These are phyloP conservation scores for Leonotis leonurus DNA, from an alignment of 257 asterid genomes.

Conservation along the genomic window DNA sequence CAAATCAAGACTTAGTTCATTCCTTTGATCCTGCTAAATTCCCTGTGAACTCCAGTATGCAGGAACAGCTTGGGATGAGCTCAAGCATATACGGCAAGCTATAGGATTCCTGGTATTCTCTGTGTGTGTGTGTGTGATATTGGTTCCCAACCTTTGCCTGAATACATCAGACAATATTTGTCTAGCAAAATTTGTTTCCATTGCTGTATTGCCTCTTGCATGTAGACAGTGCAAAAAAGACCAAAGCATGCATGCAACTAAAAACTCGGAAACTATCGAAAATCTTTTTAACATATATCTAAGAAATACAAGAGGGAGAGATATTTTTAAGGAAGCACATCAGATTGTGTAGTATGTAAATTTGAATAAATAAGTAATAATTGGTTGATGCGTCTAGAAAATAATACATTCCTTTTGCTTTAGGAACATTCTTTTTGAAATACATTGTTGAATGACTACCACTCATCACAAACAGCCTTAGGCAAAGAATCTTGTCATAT, in stretches of 20 bases:
- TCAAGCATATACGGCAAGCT: slow-evolving; percentile 96
- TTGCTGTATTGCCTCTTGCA: background rate
- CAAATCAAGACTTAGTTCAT: background rate
- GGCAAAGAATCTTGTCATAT: too few relatives aligned
- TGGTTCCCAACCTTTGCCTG: too few relatives aligned
- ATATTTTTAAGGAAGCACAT: too few relatives aligned
- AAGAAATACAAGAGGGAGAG: too few relatives aligned
- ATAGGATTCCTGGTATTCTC: slow-evolving; percentile 91
- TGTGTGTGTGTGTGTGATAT: too few relatives aligned
- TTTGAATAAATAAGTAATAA: background rate
- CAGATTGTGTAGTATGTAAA: too few relatives aligned
- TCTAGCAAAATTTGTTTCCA: background rate
- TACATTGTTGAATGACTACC: background rate
- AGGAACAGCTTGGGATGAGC: slow-evolving; percentile 99
- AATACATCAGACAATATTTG: too few relatives aligned
- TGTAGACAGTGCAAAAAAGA: background rate
- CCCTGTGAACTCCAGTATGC: slow-evolving; percentile 62
- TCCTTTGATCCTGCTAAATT: slow-evolving; percentile 22
- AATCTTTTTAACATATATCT: too few relatives aligned
- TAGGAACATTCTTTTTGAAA: background rate
- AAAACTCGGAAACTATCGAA: too few relatives aligned
- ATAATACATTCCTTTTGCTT: too few relatives aligned
- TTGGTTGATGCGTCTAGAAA: too few relatives aligned
- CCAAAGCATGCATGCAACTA: background rate
- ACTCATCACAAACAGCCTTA: background rate